These are phyloP conservation scores for Metarhizium anisopliae DNA, from an alignment of 2,329 filamentous ascomycete genomes.

Conservation along the genomic window DNA sequence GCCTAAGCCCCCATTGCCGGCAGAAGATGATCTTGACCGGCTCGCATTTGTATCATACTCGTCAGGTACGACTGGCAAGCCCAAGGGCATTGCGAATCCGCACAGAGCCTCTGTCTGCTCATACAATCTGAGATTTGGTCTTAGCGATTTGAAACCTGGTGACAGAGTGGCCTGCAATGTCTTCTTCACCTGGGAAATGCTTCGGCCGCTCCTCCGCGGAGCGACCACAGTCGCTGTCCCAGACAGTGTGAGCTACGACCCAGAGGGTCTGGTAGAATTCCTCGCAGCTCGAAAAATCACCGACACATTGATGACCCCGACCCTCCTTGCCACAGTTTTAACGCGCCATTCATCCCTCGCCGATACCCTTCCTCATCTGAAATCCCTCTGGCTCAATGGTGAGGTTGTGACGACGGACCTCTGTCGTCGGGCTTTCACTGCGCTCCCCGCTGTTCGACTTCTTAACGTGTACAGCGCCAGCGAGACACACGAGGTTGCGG, in stretches of 20 bases:
- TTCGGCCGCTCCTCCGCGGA: constrained; percentile 66
- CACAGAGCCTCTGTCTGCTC: constrained; percentile 66
- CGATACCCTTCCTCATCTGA: constrained; percentile 53
- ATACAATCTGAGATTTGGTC: constrained; percentile 61
- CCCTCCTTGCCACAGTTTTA: constrained; percentile 65
- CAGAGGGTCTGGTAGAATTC: constrained; percentile 62
- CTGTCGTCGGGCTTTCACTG: constrained; percentile 56
- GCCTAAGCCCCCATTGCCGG: constrained; percentile 43
- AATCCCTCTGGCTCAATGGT: constrained; percentile 71
- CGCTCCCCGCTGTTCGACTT: constrained; percentile 59
- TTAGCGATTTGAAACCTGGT: constrained; percentile 61
- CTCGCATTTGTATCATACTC: constrained; percentile 77
- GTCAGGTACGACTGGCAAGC: constrained; percentile 67
- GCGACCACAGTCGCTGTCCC: constrained; percentile 69
- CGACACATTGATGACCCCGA: constrained; percentile 78
- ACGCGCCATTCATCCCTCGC: constrained; percentile 59
- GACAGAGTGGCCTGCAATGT: constrained; percentile 82
- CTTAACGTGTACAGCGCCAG: constrained; percentile 78
- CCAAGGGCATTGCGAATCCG: constrained; percentile 76
- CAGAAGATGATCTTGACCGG: constrained; percentile 60
- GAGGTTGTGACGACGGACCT: constrained; percentile 76
- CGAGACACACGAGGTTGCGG: constrained; percentile 73
- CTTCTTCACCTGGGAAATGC: constrained; percentile 79
- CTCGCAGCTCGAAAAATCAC: constrained; percentile 58
- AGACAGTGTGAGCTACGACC: constrained; percentile 71